Evolutionary conservation across 1,284 basidiomycete species (phyloP), one percentile per base, ranked within the genome.

Genomic region (Leccinum fallax): DNA sequence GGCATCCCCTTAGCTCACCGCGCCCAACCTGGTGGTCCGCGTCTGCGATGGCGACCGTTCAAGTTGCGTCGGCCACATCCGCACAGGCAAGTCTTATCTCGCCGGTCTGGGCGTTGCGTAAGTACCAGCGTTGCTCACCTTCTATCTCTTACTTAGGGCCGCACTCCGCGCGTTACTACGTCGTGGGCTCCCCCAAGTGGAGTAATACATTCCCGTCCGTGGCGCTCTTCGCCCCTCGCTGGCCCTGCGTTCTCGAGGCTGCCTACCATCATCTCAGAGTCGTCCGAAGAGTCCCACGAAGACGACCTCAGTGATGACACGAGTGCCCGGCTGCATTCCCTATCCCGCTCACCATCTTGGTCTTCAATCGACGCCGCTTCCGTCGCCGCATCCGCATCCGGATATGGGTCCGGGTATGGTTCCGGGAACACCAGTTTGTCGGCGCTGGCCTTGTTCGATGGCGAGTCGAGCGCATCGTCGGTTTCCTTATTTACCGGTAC

Each of bases 141-240:
- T 11, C 38, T 24, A 36, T 40, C 53, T 19, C 16, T 10, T 60
- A 70, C 24, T 7, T 60, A 73, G 69, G 16, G 26, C 48, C 69
- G 71, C 64, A 34, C 61, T 49, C 28, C 24, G n/a, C 69, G 71
- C 48, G 38, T 60, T n/a, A 19, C 59, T 43, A n/a, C 63, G 21
- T 16, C 60, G 1, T 66, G 62, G 60, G 38, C 61, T 16, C 59
- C 68, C 13, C 48, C 67, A 15, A 57, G 32, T 43, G 59, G 57
- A 6, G 13, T 53, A 5, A 53, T 61, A 32, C 60, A 65, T 8
- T 61, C 74, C 11, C 73, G 72, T 4, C 72, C 72, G 3, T 59
- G 71, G 61, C 72, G 72, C 11, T 73, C 72, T 8, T 73, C 71
- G 0, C 71, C 71, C 0, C 71, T 73, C 54, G 68, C 74, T 0